Percentiles rank a stretch among this genome's conserved stretches.
Evolutionary conservation across 306 rosid genomes (phyloP).

Genomic region (Cicer chorassanicum): DNA sequence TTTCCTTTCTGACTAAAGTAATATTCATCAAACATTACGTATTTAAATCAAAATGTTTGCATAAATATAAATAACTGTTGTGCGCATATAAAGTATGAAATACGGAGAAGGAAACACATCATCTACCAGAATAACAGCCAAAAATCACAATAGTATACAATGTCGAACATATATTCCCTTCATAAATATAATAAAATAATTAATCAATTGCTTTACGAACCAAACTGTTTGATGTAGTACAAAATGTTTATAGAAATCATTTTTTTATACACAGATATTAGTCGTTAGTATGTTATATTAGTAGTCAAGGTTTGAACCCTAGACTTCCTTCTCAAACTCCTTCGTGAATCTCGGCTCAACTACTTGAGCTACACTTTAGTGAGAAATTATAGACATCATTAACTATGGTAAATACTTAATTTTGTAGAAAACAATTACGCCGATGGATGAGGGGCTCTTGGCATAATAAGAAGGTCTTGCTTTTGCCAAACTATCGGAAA

Average conservation of each 20-base stretch:
- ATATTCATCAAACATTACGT: slow-evolving; percentile 34
- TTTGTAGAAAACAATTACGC: slow-evolving; percentile 6
- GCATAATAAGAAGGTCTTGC: neutral
- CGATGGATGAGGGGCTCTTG: neutral
- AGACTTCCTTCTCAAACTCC: neutral
- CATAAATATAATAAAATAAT: slow-evolving; percentile 5
- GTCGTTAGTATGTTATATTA: neutral
- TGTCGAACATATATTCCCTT: slow-evolving; percentile 24
- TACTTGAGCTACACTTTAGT: neutral
- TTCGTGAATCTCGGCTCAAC: neutral
- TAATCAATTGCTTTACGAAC: slow-evolving; percentile 28
- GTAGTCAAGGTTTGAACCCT: neutral
- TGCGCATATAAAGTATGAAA: slow-evolving; percentile 18
- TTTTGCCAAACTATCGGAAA: neutral
- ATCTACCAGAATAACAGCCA: slow-evolving; percentile 28
- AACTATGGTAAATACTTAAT: slow-evolving; percentile 11
- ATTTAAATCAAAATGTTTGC: slow-evolving; percentile 35
- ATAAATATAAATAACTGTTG: slow-evolving; percentile 7
- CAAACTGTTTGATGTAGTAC: slow-evolving; percentile 38
- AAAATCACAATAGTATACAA: slow-evolving; percentile 13
- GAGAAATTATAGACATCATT: neutral
- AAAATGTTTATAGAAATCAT: slow-evolving; percentile 3
- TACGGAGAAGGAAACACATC: slow-evolving; percentile 18
- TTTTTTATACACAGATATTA: neutral
- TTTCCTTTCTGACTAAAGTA: slow-evolving; percentile 24